phyloP scores from a whole-genome alignment of 805 yeast genomes.

The Schizosaccharomyces octosporus region DNA sequence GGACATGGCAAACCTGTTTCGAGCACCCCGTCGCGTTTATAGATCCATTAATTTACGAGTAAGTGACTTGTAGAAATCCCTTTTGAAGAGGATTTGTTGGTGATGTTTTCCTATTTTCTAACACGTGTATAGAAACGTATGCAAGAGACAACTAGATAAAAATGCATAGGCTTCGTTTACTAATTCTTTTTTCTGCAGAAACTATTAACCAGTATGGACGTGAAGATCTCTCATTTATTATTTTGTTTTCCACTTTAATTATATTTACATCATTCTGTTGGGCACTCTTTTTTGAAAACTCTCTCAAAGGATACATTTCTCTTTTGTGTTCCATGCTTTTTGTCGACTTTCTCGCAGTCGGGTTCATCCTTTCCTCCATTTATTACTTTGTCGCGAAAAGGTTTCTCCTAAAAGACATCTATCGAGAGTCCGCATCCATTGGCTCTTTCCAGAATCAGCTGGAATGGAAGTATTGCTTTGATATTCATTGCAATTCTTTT shows the following conservation, averaged over 20 bases:
- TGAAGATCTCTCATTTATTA: neutral
- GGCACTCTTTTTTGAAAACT: neutral
- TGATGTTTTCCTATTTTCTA: neutral
- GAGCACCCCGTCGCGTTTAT: conserved; percentile 61
- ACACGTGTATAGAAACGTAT: neutral
- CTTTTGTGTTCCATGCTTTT: neutral
- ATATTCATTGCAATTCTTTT: conserved; percentile 80
- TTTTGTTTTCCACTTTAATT: neutral
- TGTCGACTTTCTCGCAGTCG: neutral
- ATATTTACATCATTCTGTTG: neutral
- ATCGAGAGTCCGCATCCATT: conserved; percentile 5
- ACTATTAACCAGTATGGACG: neutral
- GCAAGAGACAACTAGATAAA: neutral
- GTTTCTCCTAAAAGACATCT: neutral
- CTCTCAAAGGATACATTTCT: neutral
- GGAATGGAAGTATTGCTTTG: conserved; percentile 75
- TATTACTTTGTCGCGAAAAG: neutral
- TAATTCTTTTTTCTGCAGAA: neutral
- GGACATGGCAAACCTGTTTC: conserved; percentile 57
- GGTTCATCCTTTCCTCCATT: neutral
- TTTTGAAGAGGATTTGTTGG: too few relatives aligned
- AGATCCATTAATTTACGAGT: conserved; percentile 51
- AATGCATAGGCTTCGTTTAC: too few relatives aligned
- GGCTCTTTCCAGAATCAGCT: conserved; percentile 20
- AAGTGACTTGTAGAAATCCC: conserved; percentile 1